These are phyloP conservation scores for Geotrichum ghanense DNA, from an alignment of 805 yeast genomes.

Conservation along the genomic window DNA sequence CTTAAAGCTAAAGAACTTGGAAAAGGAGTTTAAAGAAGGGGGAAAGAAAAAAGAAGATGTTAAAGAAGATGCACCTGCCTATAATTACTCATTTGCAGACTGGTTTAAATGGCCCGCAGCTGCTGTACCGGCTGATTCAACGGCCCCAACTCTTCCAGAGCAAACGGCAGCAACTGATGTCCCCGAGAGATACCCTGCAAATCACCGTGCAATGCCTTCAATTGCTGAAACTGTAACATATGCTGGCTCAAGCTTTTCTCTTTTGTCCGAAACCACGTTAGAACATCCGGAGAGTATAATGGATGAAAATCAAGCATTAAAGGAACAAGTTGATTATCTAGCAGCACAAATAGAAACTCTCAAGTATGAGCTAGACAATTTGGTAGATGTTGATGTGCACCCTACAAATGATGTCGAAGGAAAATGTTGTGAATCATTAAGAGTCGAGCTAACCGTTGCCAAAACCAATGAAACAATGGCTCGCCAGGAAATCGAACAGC, in stretches of 20 bases:
- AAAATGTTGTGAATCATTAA: conserved; percentile 18
- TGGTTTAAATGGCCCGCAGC: conserved; percentile 1
- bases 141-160: background rate
- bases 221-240: background rate
- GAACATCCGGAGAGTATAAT: background rate
- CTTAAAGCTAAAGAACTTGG: conserved; percentile 11
- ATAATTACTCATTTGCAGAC: background rate
- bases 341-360: background rate
- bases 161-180: conserved; percentile 6
- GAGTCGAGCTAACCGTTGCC: conserved; percentile 21
- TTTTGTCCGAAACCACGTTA: background rate
- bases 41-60: background rate
- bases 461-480: conserved; percentile 22
- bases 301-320: conserved; percentile 1
- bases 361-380: conserved; percentile 1
- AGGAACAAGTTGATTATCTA: background rate
- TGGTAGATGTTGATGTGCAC: background rate
- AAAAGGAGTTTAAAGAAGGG: conserved; percentile 2
- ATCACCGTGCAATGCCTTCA: background rate
- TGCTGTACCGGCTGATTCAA: background rate
- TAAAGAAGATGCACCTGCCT: background rate
- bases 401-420: conserved; percentile 6
- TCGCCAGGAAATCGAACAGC: conserved; percentile 20
- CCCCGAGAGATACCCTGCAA: conserved; percentile 12
- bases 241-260: background rate